phyloP scores from a whole-genome alignment of 768 basidiomycete species.

The Serpula lacrymans region DNA sequence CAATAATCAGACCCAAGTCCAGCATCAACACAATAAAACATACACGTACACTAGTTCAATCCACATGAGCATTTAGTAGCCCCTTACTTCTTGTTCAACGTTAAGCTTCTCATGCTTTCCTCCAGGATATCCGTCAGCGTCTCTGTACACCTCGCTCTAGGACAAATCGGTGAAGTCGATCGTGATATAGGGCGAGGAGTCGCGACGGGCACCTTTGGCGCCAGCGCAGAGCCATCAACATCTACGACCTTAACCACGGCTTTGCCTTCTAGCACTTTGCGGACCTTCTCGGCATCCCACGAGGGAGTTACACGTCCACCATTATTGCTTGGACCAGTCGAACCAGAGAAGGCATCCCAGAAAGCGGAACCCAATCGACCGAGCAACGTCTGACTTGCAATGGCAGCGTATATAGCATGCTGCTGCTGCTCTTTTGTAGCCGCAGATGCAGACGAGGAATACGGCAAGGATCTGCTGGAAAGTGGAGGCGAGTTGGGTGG shows the following conservation, averaged over 20 bases:
- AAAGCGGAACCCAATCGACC: slow-evolving; percentile 72
- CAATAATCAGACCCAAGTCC: too few species aligned
- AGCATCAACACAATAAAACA: too few species aligned
- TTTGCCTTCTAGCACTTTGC: slow-evolving; percentile 77
- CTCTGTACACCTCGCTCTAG: slow-evolving; percentile 10
- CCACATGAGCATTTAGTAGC: too few species aligned
- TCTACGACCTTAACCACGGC: slow-evolving; percentile 80
- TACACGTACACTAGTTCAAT: too few species aligned
- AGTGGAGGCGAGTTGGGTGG: slow-evolving; percentile 44
- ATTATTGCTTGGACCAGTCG: slow-evolving; percentile 13
- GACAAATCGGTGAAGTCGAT: slow-evolving; percentile 1
- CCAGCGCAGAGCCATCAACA: slow-evolving; percentile 40
- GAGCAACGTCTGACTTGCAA: slow-evolving; percentile 76
- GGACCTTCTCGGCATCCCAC: slow-evolving; percentile 77
- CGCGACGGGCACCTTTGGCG: not conserved
- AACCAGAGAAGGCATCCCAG: slow-evolving; percentile 85
- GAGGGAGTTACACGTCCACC: slow-evolving; percentile 23
- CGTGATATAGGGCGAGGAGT: too few species aligned
- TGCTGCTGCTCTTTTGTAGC: slow-evolving; percentile 30
- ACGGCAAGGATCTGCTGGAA: not conserved
- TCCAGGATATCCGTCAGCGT: slow-evolving; percentile 47
- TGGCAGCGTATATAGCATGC: slow-evolving; percentile 59
- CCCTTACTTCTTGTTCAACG: slow-evolving; percentile 47
- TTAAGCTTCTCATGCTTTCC: slow-evolving; percentile 69
- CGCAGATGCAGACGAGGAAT: slow-evolving; percentile 13